Percentiles rank a stretch among this genome's conserved stretches.
Evolutionary conservation across 192 early-diverging fungal genomes (phyloP).

Genomic region (Coemansia sp.): DNA sequence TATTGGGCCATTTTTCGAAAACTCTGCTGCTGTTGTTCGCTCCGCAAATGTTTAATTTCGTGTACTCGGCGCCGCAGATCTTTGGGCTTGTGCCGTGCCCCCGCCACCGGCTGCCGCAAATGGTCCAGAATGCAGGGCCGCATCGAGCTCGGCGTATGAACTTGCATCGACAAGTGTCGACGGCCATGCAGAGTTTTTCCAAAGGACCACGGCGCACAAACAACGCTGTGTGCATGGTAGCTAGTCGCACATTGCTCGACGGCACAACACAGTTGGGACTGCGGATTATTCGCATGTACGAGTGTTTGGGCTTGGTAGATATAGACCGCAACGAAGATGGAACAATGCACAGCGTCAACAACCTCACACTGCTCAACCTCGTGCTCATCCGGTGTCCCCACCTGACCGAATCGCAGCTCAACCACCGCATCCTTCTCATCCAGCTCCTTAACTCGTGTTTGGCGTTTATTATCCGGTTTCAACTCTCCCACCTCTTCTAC

Average conservation of each 20-base stretch:
- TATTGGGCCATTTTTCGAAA: conserved; percentile 91
- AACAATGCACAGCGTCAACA: conserved; percentile 68
- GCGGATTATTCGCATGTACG: conserved; percentile 29
- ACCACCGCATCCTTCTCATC: conserved; percentile 61
- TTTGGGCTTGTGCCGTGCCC: conserved; percentile 95
- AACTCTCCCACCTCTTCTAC: conserved; percentile 82
- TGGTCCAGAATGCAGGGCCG: conserved; percentile 2
- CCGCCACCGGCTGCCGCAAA: conserved; percentile 86
- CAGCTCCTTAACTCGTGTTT: conserved; percentile 68
- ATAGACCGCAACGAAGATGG: conserved; percentile 39
- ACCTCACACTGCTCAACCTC: conserved; percentile 91
- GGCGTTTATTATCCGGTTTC: conserved; percentile 82
- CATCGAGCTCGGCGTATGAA: not conserved
- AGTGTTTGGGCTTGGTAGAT: conserved; percentile 25
- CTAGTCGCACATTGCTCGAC: conserved; percentile 42
- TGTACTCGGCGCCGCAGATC: conserved; percentile 92
- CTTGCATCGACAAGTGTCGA: conserved; percentile 32
- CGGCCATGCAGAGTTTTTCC: conserved; percentile 48
- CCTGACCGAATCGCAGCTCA: conserved; percentile 65
- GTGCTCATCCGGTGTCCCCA: conserved; percentile 79
- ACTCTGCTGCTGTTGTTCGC: conserved; percentile 91
- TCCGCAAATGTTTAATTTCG: conserved; percentile 97
- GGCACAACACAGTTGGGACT: conserved; percentile 34
- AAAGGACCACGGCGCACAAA: conserved; percentile 22
- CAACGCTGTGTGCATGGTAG: conserved; percentile 17